A percentile compares a stretch with the other conserved stretches of the same genome.
Conservation (phyloP, 2,329 filamentous ascomycete species). For the Aureobasidium sp. region DNA sequence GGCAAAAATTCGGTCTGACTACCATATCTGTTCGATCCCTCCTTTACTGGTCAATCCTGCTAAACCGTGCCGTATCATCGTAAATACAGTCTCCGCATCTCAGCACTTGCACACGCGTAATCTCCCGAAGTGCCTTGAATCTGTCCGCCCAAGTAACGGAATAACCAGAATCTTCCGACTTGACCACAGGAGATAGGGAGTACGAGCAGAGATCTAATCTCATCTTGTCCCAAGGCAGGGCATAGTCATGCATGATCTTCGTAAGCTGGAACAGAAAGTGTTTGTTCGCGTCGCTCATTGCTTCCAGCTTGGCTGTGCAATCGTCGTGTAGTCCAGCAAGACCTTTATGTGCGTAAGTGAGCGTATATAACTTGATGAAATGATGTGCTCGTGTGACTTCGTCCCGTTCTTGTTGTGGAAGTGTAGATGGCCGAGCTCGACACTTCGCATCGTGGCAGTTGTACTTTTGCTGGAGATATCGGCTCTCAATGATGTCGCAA, state of each 20-base stretch:
- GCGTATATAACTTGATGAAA: slow-evolving; percentile 3
- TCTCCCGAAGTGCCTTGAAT: background rate
- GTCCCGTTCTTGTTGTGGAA: background rate
- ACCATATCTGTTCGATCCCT: background rate
- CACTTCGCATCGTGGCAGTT: slow-evolving; percentile 8
- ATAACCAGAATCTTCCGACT: background rate
- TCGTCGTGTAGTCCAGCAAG: background rate
- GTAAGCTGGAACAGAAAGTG: background rate
- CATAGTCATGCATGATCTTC: slow-evolving; percentile 11
- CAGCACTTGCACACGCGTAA: background rate
- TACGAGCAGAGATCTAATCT: background rate
- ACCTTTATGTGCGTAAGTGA: background rate
- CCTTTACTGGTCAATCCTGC: background rate
- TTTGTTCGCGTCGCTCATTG: background rate
- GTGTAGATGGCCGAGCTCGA: slow-evolving; percentile 2
- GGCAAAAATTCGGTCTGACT: background rate
- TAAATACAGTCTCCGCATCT: slow-evolving; percentile 3
- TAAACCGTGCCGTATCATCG: slow-evolving; percentile 3
- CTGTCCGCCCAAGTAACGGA: background rate
- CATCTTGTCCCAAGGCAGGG: slow-evolving; percentile 8
- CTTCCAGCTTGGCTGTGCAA: background rate
- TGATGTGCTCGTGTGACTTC: background rate
- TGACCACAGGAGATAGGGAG: background rate
- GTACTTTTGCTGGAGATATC: slow-evolving; percentile 6
- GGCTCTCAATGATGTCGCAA: slow-evolving; percentile 4